A percentile compares a stretch with the other conserved stretches of the same genome.
These are phyloP conservation scores for Luffa aegyptiaca DNA, from an alignment of 306 rosid genomes.

Conservation along the genomic window DNA sequence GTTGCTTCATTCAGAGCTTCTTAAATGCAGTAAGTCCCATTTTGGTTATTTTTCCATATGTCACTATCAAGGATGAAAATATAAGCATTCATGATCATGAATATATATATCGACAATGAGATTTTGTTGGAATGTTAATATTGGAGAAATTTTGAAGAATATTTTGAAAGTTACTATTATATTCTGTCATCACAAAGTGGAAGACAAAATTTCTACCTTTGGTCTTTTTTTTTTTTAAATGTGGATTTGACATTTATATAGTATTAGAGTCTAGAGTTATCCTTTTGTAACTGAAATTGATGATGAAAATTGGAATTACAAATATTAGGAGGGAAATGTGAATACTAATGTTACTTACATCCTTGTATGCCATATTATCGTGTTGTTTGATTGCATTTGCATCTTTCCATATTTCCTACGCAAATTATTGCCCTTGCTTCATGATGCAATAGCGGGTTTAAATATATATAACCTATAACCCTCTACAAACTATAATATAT, in stretches of 20 bases:
- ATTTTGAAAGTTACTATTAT: not conserved
- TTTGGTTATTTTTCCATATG: not conserved
- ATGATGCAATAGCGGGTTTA: not conserved
- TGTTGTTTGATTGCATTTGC: not conserved
- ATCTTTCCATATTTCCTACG: not conserved
- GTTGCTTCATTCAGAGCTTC: slow-evolving; percentile 64
- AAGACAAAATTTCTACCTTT: too few relatives aligned
- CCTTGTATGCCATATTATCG: not conserved
- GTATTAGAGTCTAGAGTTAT: not conserved
- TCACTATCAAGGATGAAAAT: not conserved
- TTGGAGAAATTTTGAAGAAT: not conserved
- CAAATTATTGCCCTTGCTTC: not conserved
- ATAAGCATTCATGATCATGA: not conserved
- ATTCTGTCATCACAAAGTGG: not conserved
- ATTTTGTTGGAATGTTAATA: not conserved
- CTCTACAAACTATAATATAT: not conserved
- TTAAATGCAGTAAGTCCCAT: slow-evolving; percentile 51
- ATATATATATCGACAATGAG: not conserved
- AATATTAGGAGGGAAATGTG: not conserved
- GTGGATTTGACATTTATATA: not conserved
- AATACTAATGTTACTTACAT: not conserved
- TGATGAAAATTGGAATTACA: not conserved
- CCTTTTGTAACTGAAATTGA: not conserved
- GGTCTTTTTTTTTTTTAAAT: too few relatives aligned
- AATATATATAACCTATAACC: not conserved